Conservation (phyloP, 495 filamentous ascomycete species). For the Neurospora tetraspora region DNA sequence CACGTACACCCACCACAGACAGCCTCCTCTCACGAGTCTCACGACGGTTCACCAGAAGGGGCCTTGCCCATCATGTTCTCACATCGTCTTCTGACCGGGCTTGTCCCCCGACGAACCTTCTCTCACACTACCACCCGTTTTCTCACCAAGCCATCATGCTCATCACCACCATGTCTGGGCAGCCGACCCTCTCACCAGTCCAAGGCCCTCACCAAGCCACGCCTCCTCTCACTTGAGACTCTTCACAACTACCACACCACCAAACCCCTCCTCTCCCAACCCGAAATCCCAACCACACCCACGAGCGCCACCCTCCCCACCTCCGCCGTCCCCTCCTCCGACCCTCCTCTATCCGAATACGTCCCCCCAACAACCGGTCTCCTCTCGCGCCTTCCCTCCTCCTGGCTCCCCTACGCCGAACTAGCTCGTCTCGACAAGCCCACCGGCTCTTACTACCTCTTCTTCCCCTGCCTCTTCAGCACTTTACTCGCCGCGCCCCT, state of each 20-base stretch:
- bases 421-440: conserved; percentile 90
- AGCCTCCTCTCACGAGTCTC: background rate
- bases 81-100: conserved; percentile 4
- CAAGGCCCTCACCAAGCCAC: conserved; percentile 5
- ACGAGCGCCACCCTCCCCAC: background rate
- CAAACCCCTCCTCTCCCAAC: conserved; percentile 11
- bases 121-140: conserved; percentile 1
- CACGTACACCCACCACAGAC: background rate
- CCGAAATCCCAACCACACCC: background rate
- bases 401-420: conserved; percentile 89
- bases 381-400: conserved; percentile 61
- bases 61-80: conserved; percentile 3
- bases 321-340: background rate
- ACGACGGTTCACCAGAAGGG: background rate
- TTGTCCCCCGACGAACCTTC: conserved; percentile 7
- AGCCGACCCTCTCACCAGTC: background rate
- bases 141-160: background rate
- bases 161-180: background rate
- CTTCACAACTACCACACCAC: conserved; percentile 13
- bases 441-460: conserved; percentile 89
- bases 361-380: conserved; percentile 63
- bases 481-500: conserved; percentile 62
- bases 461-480: conserved; percentile 88
- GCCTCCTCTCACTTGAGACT: conserved; percentile 5
- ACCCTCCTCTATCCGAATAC: conserved; percentile 35